Evolutionary conservation across 352 stramenopile species (phyloP), one percentile per base, ranked within the genome.

Genomic region (Phytopythium chamaehyphon): DNA sequence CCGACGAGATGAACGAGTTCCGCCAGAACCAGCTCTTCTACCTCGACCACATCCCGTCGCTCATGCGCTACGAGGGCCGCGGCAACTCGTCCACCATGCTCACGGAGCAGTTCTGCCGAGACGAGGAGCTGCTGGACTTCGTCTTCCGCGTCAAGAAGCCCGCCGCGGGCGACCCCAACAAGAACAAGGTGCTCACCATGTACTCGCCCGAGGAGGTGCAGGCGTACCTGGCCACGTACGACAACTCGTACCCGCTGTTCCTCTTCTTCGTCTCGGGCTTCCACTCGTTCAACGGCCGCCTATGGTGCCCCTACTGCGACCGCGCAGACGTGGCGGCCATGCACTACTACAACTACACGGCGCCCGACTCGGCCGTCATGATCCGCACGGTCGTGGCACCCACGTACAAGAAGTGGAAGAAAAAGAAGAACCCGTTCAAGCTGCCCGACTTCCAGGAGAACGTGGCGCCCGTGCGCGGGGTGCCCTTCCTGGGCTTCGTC

Each of bases 261-360:
- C 62, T 90, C 44, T 90, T 74, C 59, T 90, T 93, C 58, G 62
- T 89, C 22, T 90, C 82, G 43, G 82, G 77, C 24, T 71, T 74
- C 22, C 76, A 93, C 49, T 52, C 50, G 16, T 88, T 90, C 64
- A 93, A 90, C 40, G 79, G 77, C 24, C 77, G 82, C 0, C 67
- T 90, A 12, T 93, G 82, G 82, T 93, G 82, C 26, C 77, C 71
- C 19, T 90, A 86, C 61, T 93, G 82, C 55, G 82, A 93, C 50
- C 70, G 71, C 36, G 73, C 79, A 5, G 67, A 90, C 51, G 56
- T 93, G 28, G 62, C 73, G 0, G 72, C 86, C 51, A 85, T 84
- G 58, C 77, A 90, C 64, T 88, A 90, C 57, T 93, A 77, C 67
- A 89, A 90, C 58, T 77, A 83, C 57, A 82, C 78, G 8, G 82